Evolutionary conservation across 352 stramenopile genomes (phyloP).

Genomic region (Pythium guiyangense): DNA sequence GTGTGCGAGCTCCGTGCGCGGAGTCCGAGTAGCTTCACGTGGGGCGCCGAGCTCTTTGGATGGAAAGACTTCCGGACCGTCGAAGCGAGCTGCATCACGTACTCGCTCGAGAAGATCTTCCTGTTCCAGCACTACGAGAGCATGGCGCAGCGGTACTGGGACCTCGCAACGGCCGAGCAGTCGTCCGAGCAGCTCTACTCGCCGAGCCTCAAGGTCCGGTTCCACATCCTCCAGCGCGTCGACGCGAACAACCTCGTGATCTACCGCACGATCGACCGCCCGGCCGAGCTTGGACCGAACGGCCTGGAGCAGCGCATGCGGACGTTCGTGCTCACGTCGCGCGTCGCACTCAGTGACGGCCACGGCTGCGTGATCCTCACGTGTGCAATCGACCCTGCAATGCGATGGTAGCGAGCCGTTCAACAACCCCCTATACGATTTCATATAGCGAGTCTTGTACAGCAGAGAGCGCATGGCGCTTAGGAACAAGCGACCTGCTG

Average conservation of each 20-base stretch:
- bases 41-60: constrained; percentile 13
- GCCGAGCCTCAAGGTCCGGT: constrained; percentile 12
- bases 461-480: too few relatives aligned
- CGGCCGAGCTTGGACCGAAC: background rate
- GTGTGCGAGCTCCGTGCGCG: background rate
- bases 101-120: constrained; percentile 15
- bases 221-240: constrained; percentile 13
- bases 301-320: constrained; percentile 10
- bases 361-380: constrained; percentile 7
- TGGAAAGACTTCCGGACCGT: constrained; percentile 11
- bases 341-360: background rate
- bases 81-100: constrained; percentile 7
- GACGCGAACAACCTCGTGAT: constrained; percentile 13
- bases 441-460: too few relatives aligned
- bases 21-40: constrained; percentile 5
- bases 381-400: constrained; percentile 9
- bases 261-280: constrained; percentile 16
- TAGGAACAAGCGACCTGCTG: too few relatives aligned
- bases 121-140: background rate
- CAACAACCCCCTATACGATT: constrained; percentile 6
- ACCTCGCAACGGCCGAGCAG: background rate
- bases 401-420: constrained; percentile 6
- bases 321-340: constrained; percentile 11
- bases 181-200: constrained; percentile 6
- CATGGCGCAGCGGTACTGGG: constrained; percentile 9